A percentile compares a stretch with the other conserved stretches of the same genome.
Conservation (phyloP, 1,284 basidiomycete genomes). For the Anthracocystis panici-leucophaei region DNA sequence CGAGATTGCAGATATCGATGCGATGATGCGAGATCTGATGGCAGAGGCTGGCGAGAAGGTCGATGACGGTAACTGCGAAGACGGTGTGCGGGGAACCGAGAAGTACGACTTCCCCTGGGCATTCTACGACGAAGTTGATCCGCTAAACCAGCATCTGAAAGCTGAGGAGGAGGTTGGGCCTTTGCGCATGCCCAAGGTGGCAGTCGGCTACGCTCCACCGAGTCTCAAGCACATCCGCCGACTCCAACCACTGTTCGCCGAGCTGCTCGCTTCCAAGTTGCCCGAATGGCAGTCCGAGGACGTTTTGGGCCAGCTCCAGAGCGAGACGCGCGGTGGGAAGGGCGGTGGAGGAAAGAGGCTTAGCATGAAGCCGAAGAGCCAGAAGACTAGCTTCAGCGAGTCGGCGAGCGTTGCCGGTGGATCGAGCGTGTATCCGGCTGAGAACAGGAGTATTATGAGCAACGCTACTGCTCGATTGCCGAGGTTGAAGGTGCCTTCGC, state of each 20-base stretch:
- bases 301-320: slow-evolving; percentile 33
- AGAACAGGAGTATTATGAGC: slow-evolving; percentile 40
- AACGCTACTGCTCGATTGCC: slow-evolving; percentile 23
- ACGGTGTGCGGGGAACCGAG: slow-evolving; percentile 62
- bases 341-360: slow-evolving; percentile 8
- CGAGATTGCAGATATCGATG: slow-evolving; percentile 57
- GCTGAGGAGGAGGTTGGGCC: slow-evolving; percentile 30
- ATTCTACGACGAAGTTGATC: slow-evolving; percentile 61
- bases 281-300: slow-evolving; percentile 63
- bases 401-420: slow-evolving; percentile 13
- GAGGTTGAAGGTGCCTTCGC: slow-evolving; percentile 19
- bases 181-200: slow-evolving; percentile 24
- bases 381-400: slow-evolving; percentile 30
- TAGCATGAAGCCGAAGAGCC: slow-evolving; percentile 27
- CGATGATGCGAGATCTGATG: slow-evolving; percentile 59
- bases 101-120: slow-evolving; percentile 61
- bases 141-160: slow-evolving; percentile 53
- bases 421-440: slow-evolving; percentile 19
- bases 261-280: slow-evolving; percentile 57
- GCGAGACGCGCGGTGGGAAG: slow-evolving; percentile 7
- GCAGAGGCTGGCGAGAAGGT: slow-evolving; percentile 45
- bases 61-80: slow-evolving; percentile 59
- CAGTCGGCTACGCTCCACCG: slow-evolving; percentile 31
- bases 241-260: slow-evolving; percentile 59
- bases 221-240: slow-evolving; percentile 54